phyloP scores from a whole-genome alignment of 495 filamentous ascomycete species.

The Symbiotaphrina buchneri region DNA sequence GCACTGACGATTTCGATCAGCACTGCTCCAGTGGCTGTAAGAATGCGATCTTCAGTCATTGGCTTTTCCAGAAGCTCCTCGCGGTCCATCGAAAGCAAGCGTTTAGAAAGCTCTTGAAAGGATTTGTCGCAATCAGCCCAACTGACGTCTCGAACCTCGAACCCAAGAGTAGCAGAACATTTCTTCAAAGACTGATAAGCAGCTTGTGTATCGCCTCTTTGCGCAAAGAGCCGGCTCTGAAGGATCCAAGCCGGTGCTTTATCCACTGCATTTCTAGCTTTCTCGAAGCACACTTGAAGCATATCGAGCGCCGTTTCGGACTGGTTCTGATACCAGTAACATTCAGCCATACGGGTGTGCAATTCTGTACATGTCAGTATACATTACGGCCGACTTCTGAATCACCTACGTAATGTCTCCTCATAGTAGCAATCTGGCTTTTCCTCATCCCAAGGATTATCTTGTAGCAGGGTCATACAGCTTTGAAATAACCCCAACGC shows the following conservation, averaged over 20 bases:
- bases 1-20: slow-evolving; percentile 55
- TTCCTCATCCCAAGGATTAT: slow-evolving; percentile 51
- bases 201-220: slow-evolving; percentile 40
- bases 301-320: slow-evolving; percentile 37
- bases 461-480: slow-evolving; percentile 56
- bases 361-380: slow-evolving; percentile 29
- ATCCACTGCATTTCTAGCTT: slow-evolving; percentile 43
- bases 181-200: slow-evolving; percentile 46
- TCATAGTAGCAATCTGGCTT: slow-evolving; percentile 56
- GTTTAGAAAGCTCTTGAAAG: slow-evolving; percentile 35
- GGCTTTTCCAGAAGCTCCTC: slow-evolving; percentile 27
- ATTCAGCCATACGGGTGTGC: slow-evolving; percentile 40
- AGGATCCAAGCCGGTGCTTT: slow-evolving; percentile 62
- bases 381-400: slow-evolving; percentile 23
- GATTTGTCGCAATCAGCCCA: slow-evolving; percentile 54
- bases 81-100: slow-evolving; percentile 34
- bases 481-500: slow-evolving; percentile 57
- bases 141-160: slow-evolving; percentile 38
- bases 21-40: slow-evolving; percentile 48
- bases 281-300: slow-evolving; percentile 36
- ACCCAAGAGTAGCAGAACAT: slow-evolving; percentile 41
- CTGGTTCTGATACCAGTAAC: slow-evolving; percentile 51
- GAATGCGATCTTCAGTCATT: slow-evolving; percentile 23
- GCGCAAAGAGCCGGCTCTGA: slow-evolving; percentile 51
- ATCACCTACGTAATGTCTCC: slow-evolving; percentile 18